phyloP scores from a whole-genome alignment of 2,329 filamentous ascomycete species.

The Microdochium trichocladiopsis region DNA sequence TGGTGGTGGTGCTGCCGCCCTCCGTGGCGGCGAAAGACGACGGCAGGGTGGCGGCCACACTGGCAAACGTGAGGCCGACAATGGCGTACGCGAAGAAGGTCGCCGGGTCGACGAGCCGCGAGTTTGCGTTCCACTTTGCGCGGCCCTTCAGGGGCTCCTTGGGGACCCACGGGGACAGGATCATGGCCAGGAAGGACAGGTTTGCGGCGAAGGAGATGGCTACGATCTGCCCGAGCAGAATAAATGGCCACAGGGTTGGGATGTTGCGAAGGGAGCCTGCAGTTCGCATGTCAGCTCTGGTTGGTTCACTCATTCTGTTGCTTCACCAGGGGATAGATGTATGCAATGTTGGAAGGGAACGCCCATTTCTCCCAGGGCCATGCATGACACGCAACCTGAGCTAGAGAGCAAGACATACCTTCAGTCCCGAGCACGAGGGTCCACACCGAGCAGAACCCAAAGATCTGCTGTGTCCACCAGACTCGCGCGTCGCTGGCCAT shows the following conservation, averaged over 20 bases:
- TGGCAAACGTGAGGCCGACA: constrained; percentile 2
- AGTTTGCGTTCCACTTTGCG: constrained; percentile 6
- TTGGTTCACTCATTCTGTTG: not conserved
- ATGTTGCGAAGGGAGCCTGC: constrained; percentile 3
- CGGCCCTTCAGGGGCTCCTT: not conserved
- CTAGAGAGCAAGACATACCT: constrained; percentile 5
- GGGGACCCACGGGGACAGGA: not conserved
- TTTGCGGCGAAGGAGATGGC: constrained; percentile 19
- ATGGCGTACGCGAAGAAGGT: not conserved
- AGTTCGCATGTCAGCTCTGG: not conserved
- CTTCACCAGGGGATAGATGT: not conserved
- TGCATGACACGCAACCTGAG: no score
- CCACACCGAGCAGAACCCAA: constrained; percentile 17
- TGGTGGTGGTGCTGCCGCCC: not conserved
- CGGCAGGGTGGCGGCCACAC: constrained; percentile 8
- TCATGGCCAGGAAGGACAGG: constrained; percentile 14
- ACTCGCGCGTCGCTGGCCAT: constrained; percentile 11
- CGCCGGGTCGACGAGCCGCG: not conserved
- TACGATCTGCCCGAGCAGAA: constrained; percentile 17
- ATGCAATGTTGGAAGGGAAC: not conserved
- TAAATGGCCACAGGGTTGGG: constrained; percentile 13
- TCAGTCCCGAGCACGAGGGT: constrained; percentile 16
- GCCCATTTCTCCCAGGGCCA: no score
- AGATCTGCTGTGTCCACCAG: constrained; percentile 20
- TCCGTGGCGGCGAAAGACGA: constrained; percentile 1